Evolutionary conservation across 225 moss, liverwort and hornwort genomes (phyloP).

Genomic region (Bryum argenteum): DNA sequence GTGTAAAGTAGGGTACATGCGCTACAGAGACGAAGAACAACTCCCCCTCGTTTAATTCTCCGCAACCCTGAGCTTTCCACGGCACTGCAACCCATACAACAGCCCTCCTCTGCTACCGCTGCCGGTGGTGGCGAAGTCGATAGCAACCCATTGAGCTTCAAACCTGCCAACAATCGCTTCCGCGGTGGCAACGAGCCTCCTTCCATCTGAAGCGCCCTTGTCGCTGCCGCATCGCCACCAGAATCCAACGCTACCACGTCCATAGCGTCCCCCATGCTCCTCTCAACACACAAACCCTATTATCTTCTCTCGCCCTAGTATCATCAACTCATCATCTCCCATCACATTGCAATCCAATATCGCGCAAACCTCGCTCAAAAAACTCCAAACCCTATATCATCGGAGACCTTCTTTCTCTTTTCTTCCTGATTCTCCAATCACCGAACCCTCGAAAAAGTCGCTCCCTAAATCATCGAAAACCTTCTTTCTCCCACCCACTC

Average conservation of each 20-base stretch:
- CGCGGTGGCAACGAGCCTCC: slow-evolving; percentile 82
- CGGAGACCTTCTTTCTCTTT: neutral
- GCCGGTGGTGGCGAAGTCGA: slow-evolving; percentile 42
- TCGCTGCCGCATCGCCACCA: slow-evolving; percentile 45
- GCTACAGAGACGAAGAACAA: slow-evolving; percentile 61
- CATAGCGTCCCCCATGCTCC: slow-evolving; percentile 49
- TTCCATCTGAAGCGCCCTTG: slow-evolving; percentile 64
- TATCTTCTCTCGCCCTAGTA: slow-evolving; percentile 30
- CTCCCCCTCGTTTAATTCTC: slow-evolving; percentile 68
- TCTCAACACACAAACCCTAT: slow-evolving; percentile 37
- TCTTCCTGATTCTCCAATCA: neutral
- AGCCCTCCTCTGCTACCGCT: slow-evolving; percentile 47
- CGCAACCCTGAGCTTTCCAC: slow-evolving; percentile 52
- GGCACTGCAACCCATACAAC: slow-evolving; percentile 58
- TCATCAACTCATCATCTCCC: slow-evolving; percentile 17
- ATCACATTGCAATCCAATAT: slow-evolving; percentile 36
- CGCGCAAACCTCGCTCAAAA: slow-evolving; percentile 15
- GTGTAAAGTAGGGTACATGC: slow-evolving; percentile 58
- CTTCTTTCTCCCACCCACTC: slow-evolving; percentile 12
- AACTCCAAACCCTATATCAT: slow-evolving; percentile 28
- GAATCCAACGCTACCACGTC: slow-evolving; percentile 43
- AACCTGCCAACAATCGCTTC: slow-evolving; percentile 81
- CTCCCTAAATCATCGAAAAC: neutral
- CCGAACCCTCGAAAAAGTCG: neutral
- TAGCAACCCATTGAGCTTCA: slow-evolving; percentile 79